phyloP scores from a whole-genome alignment of 2,329 filamentous ascomycete species.

The Cercospora citrullina region DNA sequence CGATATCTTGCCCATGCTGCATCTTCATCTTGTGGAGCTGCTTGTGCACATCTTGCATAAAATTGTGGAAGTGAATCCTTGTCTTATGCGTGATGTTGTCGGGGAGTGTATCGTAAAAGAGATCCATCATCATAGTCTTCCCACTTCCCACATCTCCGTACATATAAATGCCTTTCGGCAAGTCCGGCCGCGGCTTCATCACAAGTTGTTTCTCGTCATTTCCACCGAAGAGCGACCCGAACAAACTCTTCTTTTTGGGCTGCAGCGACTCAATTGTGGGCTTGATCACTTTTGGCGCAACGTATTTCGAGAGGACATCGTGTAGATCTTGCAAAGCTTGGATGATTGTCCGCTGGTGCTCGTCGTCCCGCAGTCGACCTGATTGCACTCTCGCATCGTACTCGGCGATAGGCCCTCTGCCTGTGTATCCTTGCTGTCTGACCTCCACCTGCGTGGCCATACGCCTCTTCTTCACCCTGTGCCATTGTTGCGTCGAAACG shows the following conservation, averaged over 20 bases:
- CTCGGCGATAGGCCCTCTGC: slow-evolving; percentile 75
- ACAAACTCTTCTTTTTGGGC: slow-evolving; percentile 53
- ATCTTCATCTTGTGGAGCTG: slow-evolving; percentile 88
- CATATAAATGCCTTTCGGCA: slow-evolving; percentile 89
- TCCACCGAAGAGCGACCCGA: slow-evolving; percentile 62
- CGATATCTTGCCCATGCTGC: slow-evolving; percentile 82
- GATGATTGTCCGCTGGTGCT: slow-evolving; percentile 89
- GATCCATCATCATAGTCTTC: slow-evolving; percentile 99
- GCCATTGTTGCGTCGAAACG: not conserved
- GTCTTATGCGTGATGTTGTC: slow-evolving; percentile 77
- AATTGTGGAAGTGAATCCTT: slow-evolving; percentile 97
- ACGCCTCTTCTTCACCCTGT: slow-evolving; percentile 10
- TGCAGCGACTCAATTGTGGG: slow-evolving; percentile 72
- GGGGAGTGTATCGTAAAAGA: slow-evolving; percentile 93
- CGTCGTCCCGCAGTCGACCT: slow-evolving; percentile 78
- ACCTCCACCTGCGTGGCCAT: slow-evolving; percentile 38
- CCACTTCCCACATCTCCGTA: slow-evolving; percentile 96
- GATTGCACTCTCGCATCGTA: slow-evolving; percentile 79
- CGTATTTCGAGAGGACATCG: slow-evolving; percentile 74
- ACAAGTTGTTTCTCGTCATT: slow-evolving; percentile 29
- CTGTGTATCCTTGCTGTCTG: slow-evolving; percentile 25
- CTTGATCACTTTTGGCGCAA: slow-evolving; percentile 70
- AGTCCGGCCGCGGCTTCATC: slow-evolving; percentile 63
- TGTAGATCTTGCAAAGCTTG: slow-evolving; percentile 86
- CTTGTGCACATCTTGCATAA: slow-evolving; percentile 97